Percentiles rank a stretch among this genome's conserved stretches.
phyloP scores from a whole-genome alignment of 495 filamentous ascomycete species.

The Penicillium manginii region DNA sequence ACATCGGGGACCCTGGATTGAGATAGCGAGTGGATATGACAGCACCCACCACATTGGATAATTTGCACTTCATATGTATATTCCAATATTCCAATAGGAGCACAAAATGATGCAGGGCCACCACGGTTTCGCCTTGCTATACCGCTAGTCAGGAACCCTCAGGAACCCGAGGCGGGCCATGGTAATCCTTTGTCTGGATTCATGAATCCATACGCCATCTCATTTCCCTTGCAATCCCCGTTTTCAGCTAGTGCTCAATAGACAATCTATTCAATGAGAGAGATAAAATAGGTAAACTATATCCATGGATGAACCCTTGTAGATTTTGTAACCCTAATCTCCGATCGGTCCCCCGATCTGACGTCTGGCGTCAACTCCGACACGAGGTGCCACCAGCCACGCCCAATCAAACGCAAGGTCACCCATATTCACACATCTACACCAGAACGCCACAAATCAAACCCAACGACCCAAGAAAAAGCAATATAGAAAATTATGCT shows the following conservation, averaged over 20 bases:
- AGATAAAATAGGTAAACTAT: neutral
- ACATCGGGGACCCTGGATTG: neutral
- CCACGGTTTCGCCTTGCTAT: neutral
- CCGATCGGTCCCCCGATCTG: neutral
- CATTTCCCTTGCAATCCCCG: neutral
- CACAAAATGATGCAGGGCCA: neutral
- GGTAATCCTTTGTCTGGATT: neutral
- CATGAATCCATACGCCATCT: neutral
- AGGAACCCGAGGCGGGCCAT: neutral
- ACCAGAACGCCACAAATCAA: conserved; percentile 6
- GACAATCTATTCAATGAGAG: neutral
- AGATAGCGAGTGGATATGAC: conserved; percentile 3
- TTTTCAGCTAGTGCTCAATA: neutral
- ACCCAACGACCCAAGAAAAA: neutral
- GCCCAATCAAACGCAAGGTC: neutral
- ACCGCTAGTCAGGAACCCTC: conserved; percentile 2
- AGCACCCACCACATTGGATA: neutral
- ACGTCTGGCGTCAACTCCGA: conserved; percentile 1
- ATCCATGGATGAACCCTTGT: neutral
- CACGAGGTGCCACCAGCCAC: neutral
- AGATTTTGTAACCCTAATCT: neutral
- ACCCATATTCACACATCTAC: neutral
- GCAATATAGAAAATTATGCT: neutral
- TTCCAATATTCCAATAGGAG: neutral
- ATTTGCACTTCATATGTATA: too few relatives aligned